Conservation (phyloP, 2,329 filamentous ascomycete species). For the Esteya vermicola region DNA sequence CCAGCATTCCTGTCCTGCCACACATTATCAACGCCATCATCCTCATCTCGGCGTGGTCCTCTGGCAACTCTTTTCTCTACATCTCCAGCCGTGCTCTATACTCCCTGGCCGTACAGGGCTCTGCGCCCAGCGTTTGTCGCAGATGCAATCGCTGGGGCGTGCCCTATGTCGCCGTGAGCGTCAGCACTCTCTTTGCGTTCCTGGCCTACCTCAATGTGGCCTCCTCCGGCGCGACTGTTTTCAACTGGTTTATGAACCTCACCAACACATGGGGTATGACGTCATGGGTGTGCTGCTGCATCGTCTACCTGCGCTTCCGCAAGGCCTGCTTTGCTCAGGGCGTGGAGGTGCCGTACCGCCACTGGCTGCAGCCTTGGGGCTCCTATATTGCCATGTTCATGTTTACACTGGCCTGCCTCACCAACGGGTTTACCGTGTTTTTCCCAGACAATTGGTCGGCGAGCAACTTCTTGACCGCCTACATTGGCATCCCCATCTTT, state of each 20-base stretch:
- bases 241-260: constrained; percentile 23
- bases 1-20: constrained; percentile 52
- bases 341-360: constrained; percentile 42
- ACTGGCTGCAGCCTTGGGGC: constrained; percentile 53
- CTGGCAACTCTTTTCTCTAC: constrained; percentile 51
- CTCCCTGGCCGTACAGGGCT: constrained; percentile 41
- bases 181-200: constrained; percentile 26
- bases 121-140: constrained; percentile 41
- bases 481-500: constrained; percentile 19
- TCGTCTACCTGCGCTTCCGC: constrained; percentile 56
- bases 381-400: constrained; percentile 48
- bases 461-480: constrained; percentile 18
- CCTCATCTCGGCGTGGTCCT: constrained; percentile 55
- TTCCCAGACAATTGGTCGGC: constrained; percentile 19
- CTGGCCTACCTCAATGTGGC: constrained; percentile 38
- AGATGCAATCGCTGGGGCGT: constrained; percentile 35
- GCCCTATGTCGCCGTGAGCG: constrained; percentile 42
- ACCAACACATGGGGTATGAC: constrained; percentile 56
- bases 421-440: constrained; percentile 17
- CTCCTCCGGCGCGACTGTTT: constrained; percentile 11
- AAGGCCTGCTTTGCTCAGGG: constrained; percentile 51
- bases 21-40: constrained; percentile 65
- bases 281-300: constrained; percentile 51
- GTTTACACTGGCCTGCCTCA: constrained; percentile 14
- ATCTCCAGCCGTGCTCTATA: constrained; percentile 45